These are phyloP conservation scores for Colletotrichum liaoningense DNA, from an alignment of 2,329 filamentous ascomycete genomes.

Conservation along the genomic window DNA sequence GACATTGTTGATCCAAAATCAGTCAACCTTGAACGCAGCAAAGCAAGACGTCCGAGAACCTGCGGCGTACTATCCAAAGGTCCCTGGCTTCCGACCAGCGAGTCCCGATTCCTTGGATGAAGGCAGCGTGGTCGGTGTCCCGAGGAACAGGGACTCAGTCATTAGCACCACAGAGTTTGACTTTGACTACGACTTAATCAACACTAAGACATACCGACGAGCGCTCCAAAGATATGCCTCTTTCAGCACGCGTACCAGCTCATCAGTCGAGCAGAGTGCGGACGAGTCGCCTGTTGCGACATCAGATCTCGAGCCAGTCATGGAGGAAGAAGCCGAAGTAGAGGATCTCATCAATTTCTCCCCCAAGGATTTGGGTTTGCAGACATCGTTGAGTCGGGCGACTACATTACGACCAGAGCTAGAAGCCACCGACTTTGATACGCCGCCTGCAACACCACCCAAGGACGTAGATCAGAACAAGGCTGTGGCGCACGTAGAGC, in stretches of 20 bases:
- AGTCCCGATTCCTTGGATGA: background rate
- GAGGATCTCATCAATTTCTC: background rate
- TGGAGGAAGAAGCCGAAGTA: background rate
- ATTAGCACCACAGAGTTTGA: conserved; percentile 33
- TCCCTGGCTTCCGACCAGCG: background rate
- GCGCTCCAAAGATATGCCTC: conserved; percentile 16
- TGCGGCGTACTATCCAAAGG: background rate
- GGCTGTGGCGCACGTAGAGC: background rate
- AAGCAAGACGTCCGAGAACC: conserved; percentile 16
- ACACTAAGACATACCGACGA: conserved; percentile 23
- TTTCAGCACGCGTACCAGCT: background rate
- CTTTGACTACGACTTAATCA: conserved; percentile 31
- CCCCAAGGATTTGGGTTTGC: background rate
- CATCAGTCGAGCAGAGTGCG: background rate
- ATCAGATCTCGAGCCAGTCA: background rate
- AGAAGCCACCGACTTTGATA: background rate
- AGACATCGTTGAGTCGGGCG: background rate
- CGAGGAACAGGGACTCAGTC: conserved; percentile 25
- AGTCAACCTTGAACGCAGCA: conserved; percentile 18
- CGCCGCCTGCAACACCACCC: background rate
- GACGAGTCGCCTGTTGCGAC: background rate
- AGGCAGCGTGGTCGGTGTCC: background rate
- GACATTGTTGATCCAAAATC: background rate
- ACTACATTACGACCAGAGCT: conserved; percentile 3
- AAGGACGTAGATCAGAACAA: background rate